Percentiles rank a stretch among this genome's conserved stretches.
Evolutionary conservation across 805 yeast species (phyloP).

Genomic region (Pichia californica): DNA sequence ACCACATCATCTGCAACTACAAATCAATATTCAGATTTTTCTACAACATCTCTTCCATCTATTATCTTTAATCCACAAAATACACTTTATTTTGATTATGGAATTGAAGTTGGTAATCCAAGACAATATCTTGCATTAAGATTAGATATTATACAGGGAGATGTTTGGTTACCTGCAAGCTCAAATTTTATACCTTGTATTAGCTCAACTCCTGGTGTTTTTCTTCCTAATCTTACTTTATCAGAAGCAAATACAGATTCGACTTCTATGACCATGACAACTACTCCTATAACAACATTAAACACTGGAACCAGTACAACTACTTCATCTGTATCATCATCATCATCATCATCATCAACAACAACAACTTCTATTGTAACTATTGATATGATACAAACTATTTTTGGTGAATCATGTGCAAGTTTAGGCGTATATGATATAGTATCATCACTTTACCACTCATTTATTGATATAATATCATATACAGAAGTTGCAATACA

Average conservation of each 20-base stretch:
- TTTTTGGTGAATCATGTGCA: slow-evolving; percentile 17
- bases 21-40: not conserved
- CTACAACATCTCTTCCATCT: slow-evolving; percentile 6
- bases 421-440: slow-evolving; percentile 21
- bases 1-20: not conserved
- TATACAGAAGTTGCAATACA: slow-evolving; percentile 12
- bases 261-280: not conserved
- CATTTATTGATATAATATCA: slow-evolving; percentile 9
- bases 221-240: too few relatives aligned
- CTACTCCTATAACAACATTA: not conserved
- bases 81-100: slow-evolving; percentile 17
- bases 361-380: not conserved
- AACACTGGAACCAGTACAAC: not conserved
- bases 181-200: slow-evolving; percentile 20
- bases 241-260: not conserved
- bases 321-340: not conserved
- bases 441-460: slow-evolving; percentile 14
- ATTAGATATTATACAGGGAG: slow-evolving; percentile 26
- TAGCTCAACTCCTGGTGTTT: not conserved
- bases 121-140: slow-evolving; percentile 21
- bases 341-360: not conserved
- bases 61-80: slow-evolving; percentile 3
- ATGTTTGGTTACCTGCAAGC: slow-evolving; percentile 27
- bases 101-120: slow-evolving; percentile 22
- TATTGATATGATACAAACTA: not conserved